Evolutionary conservation across 805 yeast genomes (phyloP).

Genomic region (Zygoascus flipseniorum): DNA sequence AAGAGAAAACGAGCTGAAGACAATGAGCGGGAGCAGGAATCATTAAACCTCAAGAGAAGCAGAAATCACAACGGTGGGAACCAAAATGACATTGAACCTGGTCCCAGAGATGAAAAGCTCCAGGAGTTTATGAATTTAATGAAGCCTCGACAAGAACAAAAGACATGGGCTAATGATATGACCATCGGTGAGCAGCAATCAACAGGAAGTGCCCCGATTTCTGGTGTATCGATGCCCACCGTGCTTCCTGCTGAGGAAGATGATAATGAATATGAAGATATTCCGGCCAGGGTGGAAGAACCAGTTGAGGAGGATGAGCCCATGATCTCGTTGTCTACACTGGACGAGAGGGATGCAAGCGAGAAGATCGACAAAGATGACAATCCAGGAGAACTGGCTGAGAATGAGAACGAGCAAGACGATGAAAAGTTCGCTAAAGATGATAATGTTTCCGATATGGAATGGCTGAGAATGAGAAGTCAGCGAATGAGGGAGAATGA

Average conservation of each 20-base stretch:
- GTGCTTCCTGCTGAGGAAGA: constrained; percentile 30
- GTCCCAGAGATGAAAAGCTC: constrained; percentile 40
- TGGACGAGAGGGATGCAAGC: constrained; percentile 21
- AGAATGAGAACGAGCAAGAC: constrained; percentile 16
- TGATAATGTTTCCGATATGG: constrained; percentile 60
- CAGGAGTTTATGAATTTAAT: constrained; percentile 76
- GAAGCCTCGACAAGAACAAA: constrained; percentile 62
- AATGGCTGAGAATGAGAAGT: constrained; percentile 77
- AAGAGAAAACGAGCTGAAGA: constrained; percentile 6
- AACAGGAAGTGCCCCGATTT: not conserved
- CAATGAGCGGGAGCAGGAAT: constrained; percentile 8
- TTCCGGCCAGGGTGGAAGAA: constrained; percentile 19
- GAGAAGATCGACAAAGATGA: constrained; percentile 19
- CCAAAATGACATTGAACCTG: constrained; percentile 3
- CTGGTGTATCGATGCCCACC: not conserved
- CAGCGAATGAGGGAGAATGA: constrained; percentile 48
- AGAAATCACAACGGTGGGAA: constrained; percentile 20
- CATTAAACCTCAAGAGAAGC: constrained; percentile 28
- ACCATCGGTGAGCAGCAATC: constrained; percentile 37
- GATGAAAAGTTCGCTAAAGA: constrained; percentile 34
- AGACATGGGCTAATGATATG: constrained; percentile 63
- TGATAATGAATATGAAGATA: constrained; percentile 34
- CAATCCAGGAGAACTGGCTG: constrained; percentile 17
- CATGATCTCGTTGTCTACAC: constrained; percentile 37
- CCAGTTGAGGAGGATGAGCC: constrained; percentile 38